These are phyloP conservation scores for Pseudocercospora musae DNA, from an alignment of 2,329 filamentous ascomycete genomes.

Conservation along the genomic window DNA sequence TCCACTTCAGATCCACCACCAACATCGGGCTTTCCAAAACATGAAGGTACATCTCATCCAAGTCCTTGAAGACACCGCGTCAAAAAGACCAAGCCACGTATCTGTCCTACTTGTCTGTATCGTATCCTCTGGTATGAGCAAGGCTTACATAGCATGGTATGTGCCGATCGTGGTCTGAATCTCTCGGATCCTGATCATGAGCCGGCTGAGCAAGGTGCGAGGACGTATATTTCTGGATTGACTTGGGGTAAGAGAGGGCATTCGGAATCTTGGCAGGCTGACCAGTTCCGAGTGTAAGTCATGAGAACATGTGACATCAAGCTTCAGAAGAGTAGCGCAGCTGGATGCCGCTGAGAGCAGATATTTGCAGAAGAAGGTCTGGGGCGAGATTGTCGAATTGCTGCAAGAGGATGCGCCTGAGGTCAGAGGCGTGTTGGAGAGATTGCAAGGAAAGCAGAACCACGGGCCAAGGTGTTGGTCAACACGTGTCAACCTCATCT, in stretches of 20 bases:
- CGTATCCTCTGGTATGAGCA: neutral
- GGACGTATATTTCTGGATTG: neutral
- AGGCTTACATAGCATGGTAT: neutral
- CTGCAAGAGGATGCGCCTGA: neutral
- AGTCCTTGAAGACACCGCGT: neutral
- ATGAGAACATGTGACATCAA: neutral
- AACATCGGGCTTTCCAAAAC: neutral
- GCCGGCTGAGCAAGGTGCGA: neutral
- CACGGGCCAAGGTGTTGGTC: neutral
- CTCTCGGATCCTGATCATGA: neutral
- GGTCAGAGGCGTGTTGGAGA: neutral
- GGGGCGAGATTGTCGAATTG: neutral
- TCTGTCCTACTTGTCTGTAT: neutral
- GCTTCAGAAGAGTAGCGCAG: neutral
- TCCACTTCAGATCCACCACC: neutral
- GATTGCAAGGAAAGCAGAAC: neutral
- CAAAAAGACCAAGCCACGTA: neutral
- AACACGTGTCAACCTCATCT: conserved; percentile 46
- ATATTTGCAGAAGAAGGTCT: neutral
- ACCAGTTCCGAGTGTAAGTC: neutral
- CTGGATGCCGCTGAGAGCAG: neutral
- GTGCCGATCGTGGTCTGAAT: neutral
- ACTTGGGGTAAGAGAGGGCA: neutral
- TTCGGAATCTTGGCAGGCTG: neutral
- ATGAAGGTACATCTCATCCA: neutral